A percentile compares a stretch with the other conserved stretches of the same genome.
These are phyloP conservation scores for Terfezia claveryi DNA, from an alignment of 495 filamentous ascomycete species.

Conservation along the genomic window DNA sequence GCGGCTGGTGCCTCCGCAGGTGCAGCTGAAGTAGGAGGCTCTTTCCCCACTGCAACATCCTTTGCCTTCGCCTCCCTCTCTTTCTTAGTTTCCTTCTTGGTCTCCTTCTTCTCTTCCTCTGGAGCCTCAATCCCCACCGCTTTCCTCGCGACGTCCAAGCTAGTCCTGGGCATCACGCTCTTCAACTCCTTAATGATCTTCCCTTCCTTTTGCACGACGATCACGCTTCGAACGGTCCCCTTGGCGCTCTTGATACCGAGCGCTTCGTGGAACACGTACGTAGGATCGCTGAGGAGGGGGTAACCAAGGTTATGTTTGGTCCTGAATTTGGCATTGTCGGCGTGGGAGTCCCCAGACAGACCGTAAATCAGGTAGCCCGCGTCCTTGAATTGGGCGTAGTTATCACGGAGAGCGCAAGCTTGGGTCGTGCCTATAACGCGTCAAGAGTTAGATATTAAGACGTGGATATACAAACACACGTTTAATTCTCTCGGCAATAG, in stretches of 20 bases:
- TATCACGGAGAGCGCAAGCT: slow-evolving; percentile 80
- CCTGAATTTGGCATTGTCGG: slow-evolving; percentile 77
- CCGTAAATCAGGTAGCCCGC: slow-evolving; percentile 71
- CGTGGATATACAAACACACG: too few relatives aligned
- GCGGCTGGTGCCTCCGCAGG: neutral
- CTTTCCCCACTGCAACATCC: slow-evolving; percentile 1
- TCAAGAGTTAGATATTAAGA: neutral
- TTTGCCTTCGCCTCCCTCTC: slow-evolving; percentile 10
- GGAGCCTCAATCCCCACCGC: slow-evolving; percentile 9
- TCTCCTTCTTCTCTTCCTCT: neutral
- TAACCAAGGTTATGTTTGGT: slow-evolving; percentile 76
- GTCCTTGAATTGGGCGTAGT: slow-evolving; percentile 50
- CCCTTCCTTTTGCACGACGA: slow-evolving; percentile 51
- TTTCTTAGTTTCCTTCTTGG: slow-evolving; percentile 9
- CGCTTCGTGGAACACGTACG: slow-evolving; percentile 45
- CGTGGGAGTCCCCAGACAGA: slow-evolving; percentile 64
- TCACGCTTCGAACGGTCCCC: slow-evolving; percentile 66
- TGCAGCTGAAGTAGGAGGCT: neutral
- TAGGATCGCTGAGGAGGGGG: slow-evolving; percentile 63
- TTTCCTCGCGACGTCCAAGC: slow-evolving; percentile 13
- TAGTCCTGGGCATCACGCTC: neutral
- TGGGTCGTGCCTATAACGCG: slow-evolving; percentile 57
- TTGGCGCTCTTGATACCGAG: slow-evolving; percentile 47
- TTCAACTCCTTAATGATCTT: neutral
- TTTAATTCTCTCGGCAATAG: too few relatives aligned